Evolutionary conservation across 352 stramenopile species (phyloP), one percentile per base, ranked within the genome.

Genomic region (Phytophthora palmivora): DNA sequence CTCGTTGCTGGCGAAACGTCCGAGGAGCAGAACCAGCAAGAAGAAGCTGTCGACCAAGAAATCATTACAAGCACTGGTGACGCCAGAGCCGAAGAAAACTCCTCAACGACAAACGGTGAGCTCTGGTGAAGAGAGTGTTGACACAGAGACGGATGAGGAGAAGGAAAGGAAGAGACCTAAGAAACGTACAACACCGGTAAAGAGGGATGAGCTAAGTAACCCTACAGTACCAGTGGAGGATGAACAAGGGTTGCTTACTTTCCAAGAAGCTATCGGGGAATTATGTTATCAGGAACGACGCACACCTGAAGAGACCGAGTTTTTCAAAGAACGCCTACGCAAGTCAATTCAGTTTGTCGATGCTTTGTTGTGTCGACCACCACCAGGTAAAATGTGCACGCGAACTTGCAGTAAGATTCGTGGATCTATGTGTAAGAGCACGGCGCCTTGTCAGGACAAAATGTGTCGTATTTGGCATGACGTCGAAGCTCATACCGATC

Each of bases 321-420:
- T 90, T 54, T 89, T 92, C 44, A 92, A 92, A 57, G 75, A 87
- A 7, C 70, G n/a, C n/a, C n/a, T n/a, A n/a, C n/a, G n/a, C n/a
- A n/a, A n/a, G n/a, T n/a, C n/a, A n/a, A n/a, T n/a, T 79, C 37
- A 85, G 58, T 88, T 91, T 58, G 82, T 91, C 9, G 82, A 91
- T 46, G 79, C 82, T 6, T 65, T 87, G 51, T 60, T 91, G 2
- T 91, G 82, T 47, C 74, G 78, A 37, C 79, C 82, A 3, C 79
- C 82, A 2, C 56, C 70, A 19, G 76, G 70, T 16, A 76, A 84
- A 50, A 55, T 69, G 10, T 89, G 82, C 52, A 53, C 24, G 3
- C 73, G 76, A 42, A 67, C 78, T 21, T 91, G 82, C 63, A 77
- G 75, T 45, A 87, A 87, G 49, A 76, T 91, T n/a, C 82, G 82